These are phyloP conservation scores for Ceratocystis destructans DNA, from an alignment of 2,329 filamentous ascomycete species.

Conservation along the genomic window DNA sequence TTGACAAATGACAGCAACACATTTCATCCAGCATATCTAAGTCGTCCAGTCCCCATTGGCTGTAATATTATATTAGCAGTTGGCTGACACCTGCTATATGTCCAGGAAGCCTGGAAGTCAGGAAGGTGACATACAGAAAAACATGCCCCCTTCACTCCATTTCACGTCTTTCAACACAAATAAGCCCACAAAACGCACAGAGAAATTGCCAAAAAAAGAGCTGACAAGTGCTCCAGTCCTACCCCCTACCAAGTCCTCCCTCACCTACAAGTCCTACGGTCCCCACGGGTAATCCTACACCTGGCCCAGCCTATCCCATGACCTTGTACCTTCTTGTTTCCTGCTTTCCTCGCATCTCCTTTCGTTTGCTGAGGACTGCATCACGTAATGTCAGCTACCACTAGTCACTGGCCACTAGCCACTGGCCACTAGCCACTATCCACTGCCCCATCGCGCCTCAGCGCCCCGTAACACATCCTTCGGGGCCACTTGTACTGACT, in stretches of 20 bases:
- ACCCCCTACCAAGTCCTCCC: too few relatives aligned
- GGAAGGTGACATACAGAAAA: not conserved
- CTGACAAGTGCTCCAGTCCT: not conserved
- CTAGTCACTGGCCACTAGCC: not conserved
- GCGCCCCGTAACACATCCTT: not conserved
- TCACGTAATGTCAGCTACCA: not conserved
- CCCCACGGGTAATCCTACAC: not conserved
- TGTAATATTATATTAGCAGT: not conserved
- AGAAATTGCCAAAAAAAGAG: slow-evolving; percentile 8
- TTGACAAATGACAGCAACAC: not conserved
- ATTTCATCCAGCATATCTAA: not conserved
- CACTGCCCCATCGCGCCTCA: not conserved
- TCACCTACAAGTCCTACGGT: not conserved
- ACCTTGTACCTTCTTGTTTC: too few relatives aligned
- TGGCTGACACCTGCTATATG: not conserved
- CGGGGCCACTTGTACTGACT: not conserved
- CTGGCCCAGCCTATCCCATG: not conserved
- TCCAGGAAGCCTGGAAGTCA: not conserved
- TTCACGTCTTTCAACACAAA: not conserved
- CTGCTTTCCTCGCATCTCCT: not conserved
- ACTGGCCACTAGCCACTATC: too few relatives aligned
- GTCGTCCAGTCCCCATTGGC: not conserved
- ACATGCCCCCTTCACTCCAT: not conserved
- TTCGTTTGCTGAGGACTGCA: not conserved
- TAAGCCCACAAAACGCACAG: slow-evolving; percentile 3